Evolutionary conservation across 371 early-diverging fungal species (phyloP).

Genomic region (Mucor circinelloides): DNA sequence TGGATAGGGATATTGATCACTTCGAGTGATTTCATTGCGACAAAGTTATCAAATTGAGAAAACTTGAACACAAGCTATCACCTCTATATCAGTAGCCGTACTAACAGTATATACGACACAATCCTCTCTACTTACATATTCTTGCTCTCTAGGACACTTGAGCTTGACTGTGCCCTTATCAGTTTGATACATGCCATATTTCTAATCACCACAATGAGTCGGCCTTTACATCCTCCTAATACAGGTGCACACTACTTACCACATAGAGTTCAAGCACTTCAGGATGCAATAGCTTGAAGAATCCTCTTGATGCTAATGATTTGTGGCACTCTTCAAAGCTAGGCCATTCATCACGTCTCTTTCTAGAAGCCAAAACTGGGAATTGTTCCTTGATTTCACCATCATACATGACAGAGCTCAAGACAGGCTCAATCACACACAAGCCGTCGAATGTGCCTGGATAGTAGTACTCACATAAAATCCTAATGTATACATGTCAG

Average conservation of each 20-base stretch:
- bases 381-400: constrained; percentile 4
- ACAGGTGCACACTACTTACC: constrained; percentile 19
- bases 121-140: constrained; percentile 34
- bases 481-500: constrained; percentile 15
- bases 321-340: constrained; percentile 37
- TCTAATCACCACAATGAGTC: constrained; percentile 10
- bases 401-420: constrained; percentile 12
- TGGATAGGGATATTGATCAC: constrained; percentile 18
- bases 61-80: constrained; percentile 27
- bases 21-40: constrained; percentile 6
- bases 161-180: constrained; percentile 43
- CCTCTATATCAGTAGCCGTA: neutral
- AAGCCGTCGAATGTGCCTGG: constrained; percentile 44
- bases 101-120: neutral
- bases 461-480: constrained; percentile 35
- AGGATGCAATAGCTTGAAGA: constrained; percentile 41
- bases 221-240: neutral
- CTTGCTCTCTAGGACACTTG: constrained; percentile 43
- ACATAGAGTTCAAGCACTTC: constrained; percentile 44
- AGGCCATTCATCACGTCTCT: constrained; percentile 34
- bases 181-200: constrained; percentile 46
- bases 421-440: constrained; percentile 35
- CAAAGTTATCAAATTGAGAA: constrained; percentile 8
- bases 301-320: constrained; percentile 22
- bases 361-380: constrained; percentile 19